Evolutionary conservation across 2,329 filamentous ascomycete genomes (phyloP).

Genomic region (Arthrobotrys conoides): DNA sequence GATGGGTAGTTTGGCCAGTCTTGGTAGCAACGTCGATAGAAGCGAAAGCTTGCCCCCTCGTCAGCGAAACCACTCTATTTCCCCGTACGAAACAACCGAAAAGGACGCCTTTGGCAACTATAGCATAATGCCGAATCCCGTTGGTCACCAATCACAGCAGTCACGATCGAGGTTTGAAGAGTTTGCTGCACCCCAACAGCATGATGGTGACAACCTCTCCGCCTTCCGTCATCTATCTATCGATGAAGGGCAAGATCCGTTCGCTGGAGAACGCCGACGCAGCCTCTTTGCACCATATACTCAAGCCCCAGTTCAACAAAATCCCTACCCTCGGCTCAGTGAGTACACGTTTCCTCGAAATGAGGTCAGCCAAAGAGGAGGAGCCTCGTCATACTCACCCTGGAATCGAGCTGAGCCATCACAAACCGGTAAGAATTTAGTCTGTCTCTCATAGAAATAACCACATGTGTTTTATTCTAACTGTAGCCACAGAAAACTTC

Average conservation of each 20-base stretch:
- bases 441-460: neutral
- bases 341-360: slow-evolving; percentile 58
- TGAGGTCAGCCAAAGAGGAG: slow-evolving; percentile 49
- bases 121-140: slow-evolving; percentile 51
- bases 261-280: slow-evolving; percentile 43
- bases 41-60: slow-evolving; percentile 64
- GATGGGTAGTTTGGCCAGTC: slow-evolving; percentile 51
- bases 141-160: slow-evolving; percentile 51
- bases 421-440: slow-evolving; percentile 30
- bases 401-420: slow-evolving; percentile 54
- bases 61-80: slow-evolving; percentile 63
- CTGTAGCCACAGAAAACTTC: slow-evolving; percentile 18
- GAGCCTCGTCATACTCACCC: slow-evolving; percentile 50
- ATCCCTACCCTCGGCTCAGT: slow-evolving; percentile 57
- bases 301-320: slow-evolving; percentile 59
- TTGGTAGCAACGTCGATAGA: slow-evolving; percentile 61
- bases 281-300: slow-evolving; percentile 57
- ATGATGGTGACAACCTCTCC: slow-evolving; percentile 44
- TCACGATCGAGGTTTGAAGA: slow-evolving; percentile 59
- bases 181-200: slow-evolving; percentile 41
- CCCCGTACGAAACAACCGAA: slow-evolving; percentile 53
- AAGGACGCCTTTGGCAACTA: slow-evolving; percentile 56
- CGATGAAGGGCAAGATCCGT: slow-evolving; percentile 62
- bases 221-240: slow-evolving; percentile 62
- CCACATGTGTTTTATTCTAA: slow-evolving; percentile 2